Percentiles rank a stretch among this genome's conserved stretches.
Evolutionary conservation across 148 eudicot genomes (phyloP).

Genomic region (Chenopodium quinoa): DNA sequence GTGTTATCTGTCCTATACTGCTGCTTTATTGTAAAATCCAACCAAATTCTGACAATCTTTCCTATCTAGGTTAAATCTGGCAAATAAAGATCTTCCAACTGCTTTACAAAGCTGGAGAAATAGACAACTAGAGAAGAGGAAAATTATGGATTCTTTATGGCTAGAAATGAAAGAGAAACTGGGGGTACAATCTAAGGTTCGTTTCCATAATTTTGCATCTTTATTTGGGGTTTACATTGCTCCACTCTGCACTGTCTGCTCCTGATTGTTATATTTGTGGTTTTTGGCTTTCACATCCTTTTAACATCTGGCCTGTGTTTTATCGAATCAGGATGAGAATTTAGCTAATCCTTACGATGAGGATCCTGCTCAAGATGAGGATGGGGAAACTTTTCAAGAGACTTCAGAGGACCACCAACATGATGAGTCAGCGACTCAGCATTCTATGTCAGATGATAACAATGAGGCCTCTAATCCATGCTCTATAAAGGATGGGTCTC

Average conservation of each 20-base stretch:
- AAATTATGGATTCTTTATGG: slow-evolving; percentile 37
- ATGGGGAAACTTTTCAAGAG: slow-evolving; percentile 18
- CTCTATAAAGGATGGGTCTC: slow-evolving; percentile 27
- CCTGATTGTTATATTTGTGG: background rate
- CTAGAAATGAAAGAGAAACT: slow-evolving; percentile 68
- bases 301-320: background rate
- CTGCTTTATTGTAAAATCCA: slow-evolving; percentile 4
- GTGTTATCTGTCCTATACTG: background rate
- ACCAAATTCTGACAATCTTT: slow-evolving; percentile 14
- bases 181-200: slow-evolving; percentile 43
- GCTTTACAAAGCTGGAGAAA: slow-evolving; percentile 52
- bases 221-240: background rate
- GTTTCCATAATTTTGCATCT: background rate
- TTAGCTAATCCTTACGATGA: slow-evolving; percentile 28
- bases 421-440: slow-evolving; percentile 24
- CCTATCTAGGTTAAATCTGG: slow-evolving; percentile 61
- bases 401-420: slow-evolving; percentile 22
- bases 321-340: slow-evolving; percentile 26
- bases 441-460: slow-evolving; percentile 31
- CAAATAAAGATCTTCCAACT: slow-evolving; percentile 60
- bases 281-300: background rate
- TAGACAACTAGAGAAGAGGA: slow-evolving; percentile 37
- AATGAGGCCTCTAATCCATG: slow-evolving; percentile 27
- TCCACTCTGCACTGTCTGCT: background rate
- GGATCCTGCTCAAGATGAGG: slow-evolving; percentile 31